A percentile compares a stretch with the other conserved stretches of the same genome.
Evolutionary conservation across 2,329 filamentous ascomycete genomes (phyloP).

Genomic region (Emergomyces pasteurianus): DNA sequence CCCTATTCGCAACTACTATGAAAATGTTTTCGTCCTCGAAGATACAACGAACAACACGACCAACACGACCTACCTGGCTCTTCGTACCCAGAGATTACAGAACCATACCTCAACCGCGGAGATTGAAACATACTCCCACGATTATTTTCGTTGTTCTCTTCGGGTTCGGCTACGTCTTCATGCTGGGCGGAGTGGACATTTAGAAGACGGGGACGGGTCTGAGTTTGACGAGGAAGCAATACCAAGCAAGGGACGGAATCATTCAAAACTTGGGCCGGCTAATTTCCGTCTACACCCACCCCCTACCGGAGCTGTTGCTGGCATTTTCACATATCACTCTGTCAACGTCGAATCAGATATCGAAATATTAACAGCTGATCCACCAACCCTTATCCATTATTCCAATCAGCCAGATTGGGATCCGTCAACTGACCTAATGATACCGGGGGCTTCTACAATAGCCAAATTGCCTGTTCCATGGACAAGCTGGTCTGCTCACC

Average conservation of each 20-base stretch:
- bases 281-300: conserved; percentile 16
- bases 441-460: conserved; percentile 23
- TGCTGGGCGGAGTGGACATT: background rate
- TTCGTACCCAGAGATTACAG: conserved; percentile 34
- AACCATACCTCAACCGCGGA: conserved; percentile 38
- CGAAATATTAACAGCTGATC: conserved; percentile 41
- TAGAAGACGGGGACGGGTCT: conserved; percentile 7
- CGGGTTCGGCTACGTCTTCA: conserved; percentile 36
- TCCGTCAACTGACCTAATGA: conserved; percentile 19
- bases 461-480: conserved; percentile 23
- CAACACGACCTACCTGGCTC: conserved; percentile 32
- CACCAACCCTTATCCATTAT: conserved; percentile 30
- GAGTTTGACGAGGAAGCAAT: background rate
- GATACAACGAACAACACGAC: conserved; percentile 11
- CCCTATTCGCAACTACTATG: conserved; percentile 34
- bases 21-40: conserved; percentile 36
- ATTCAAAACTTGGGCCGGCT: background rate
- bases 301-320: conserved; percentile 37
- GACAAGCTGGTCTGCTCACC: conserved; percentile 31
- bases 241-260: background rate
- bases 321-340: conserved; percentile 40
- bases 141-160: conserved; percentile 37
- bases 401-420: conserved; percentile 34
- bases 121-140: conserved; percentile 34
- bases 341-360: conserved; percentile 40